Base-by-base conservation (phyloP, 1,284 basidiomycete genomes). In the Austroboletus rostrupii region DNA sequence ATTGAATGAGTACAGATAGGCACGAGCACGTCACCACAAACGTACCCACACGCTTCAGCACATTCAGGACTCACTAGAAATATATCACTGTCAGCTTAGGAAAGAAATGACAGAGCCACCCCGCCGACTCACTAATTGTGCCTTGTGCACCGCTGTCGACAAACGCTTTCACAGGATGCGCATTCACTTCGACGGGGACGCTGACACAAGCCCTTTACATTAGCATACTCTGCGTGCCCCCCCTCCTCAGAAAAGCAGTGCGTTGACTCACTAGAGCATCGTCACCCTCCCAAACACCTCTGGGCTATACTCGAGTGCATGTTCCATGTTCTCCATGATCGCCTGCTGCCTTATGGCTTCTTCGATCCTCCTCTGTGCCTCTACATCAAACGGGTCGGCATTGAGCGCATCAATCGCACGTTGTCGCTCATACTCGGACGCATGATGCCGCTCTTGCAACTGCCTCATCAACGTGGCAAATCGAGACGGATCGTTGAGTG, bases 91-190 rank as follows among this genome's bases (percentile, higher is more conserved):
- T 63, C 19, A 61, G 46, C 28, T 9, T 35, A 37, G 35, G 39
- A 28, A 31, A 47, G 42, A 2, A 54, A 41, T 45, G 45, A 43
- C 11, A 50, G 33, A 36, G 17, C 23, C 19, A 17, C 42, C 43
- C 21, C 43, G 47, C 19, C 41, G 23, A 73, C 90, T 66, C 57
- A 95, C 92, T 97, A 72, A 98, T 97, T 0, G 96, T 98, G 49
- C 86, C 83, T 61, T 99, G 97, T 3, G 97, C 96, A 23, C 96
- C 96, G 57, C 92, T 96, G 66, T 99, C 96, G 21, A 99, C 97
- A 63, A 99, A 99, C 0, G 97, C 97, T 67, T 95, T 97, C 33
- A 98, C 84, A 1, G 86, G 85, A 47, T 80, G 78, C 0, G 90
- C 90, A 61, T 99, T 99, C 3, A 99, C 93, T 63, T 97, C 94